Percentiles rank a stretch among this genome's conserved stretches.
These are phyloP conservation scores for Neophaeococcomyces mojaviensis DNA, from an alignment of 2,329 filamentous ascomycete species.

Conservation along the genomic window DNA sequence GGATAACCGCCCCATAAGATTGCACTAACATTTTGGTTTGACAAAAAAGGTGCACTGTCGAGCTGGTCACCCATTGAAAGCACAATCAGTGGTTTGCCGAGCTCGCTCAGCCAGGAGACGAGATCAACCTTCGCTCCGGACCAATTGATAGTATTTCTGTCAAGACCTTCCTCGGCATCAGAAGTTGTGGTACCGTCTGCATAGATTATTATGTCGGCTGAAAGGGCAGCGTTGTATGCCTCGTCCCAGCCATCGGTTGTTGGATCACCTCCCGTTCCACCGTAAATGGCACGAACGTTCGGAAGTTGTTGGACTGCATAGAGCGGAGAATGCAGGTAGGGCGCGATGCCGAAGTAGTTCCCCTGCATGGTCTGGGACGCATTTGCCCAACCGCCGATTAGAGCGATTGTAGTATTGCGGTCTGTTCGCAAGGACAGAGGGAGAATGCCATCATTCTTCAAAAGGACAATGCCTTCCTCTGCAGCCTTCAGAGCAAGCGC, in stretches of 20 bases:
- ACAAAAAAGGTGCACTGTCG: constrained; percentile 33
- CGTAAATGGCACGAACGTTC: constrained; percentile 41
- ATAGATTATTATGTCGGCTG: constrained; percentile 33
- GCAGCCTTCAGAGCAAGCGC: constrained; percentile 50
- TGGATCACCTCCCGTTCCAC: constrained; percentile 25
- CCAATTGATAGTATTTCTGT: constrained; percentile 37
- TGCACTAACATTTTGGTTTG: constrained; percentile 34
- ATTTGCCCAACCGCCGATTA: constrained; percentile 54
- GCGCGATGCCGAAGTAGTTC: constrained; percentile 51
- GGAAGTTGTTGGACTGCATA: constrained; percentile 42
- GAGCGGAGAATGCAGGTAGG: constrained; percentile 48
- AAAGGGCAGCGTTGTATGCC: constrained; percentile 29
- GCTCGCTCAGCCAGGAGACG: constrained; percentile 29
- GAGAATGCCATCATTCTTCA: constrained; percentile 47
- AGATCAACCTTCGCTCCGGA: constrained; percentile 36
- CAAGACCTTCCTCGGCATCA: constrained; percentile 36
- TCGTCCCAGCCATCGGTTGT: constrained; percentile 29
- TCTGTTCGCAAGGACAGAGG: constrained; percentile 34
- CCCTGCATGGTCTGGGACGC: constrained; percentile 52
- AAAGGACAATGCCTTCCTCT: constrained; percentile 40
- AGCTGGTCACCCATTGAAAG: constrained; percentile 40
- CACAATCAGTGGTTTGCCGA: constrained; percentile 35
- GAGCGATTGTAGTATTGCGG: constrained; percentile 39
- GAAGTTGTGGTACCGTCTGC: constrained; percentile 36
- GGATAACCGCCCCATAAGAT: constrained; percentile 40